These are phyloP conservation scores for Micromonas commoda DNA, from an alignment of 139 green algal species.

Conservation along the genomic window DNA sequence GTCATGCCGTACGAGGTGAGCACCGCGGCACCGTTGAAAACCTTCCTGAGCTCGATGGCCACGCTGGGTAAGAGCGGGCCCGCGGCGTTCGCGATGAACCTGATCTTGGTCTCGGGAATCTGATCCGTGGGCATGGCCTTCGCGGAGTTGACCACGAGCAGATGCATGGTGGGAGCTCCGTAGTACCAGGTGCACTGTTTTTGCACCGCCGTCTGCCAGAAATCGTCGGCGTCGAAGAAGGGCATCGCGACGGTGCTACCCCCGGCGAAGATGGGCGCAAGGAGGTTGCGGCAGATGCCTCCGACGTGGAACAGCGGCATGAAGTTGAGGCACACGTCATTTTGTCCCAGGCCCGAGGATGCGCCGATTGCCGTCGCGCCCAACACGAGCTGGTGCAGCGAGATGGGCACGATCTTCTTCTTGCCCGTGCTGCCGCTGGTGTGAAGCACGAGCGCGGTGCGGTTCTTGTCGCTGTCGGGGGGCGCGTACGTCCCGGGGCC, in stretches of 20 bases:
- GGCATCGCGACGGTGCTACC: conserved; percentile 17
- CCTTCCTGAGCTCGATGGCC: conserved; percentile 13
- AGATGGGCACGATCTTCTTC: conserved; percentile 35
- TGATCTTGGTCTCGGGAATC: neutral
- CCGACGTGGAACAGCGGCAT: conserved; percentile 38
- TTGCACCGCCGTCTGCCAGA: conserved; percentile 26
- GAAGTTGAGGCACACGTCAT: conserved; percentile 30
- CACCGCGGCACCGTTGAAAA: conserved; percentile 19
- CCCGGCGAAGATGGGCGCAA: conserved; percentile 28
- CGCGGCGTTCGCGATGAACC: conserved; percentile 27
- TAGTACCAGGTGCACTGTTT: conserved; percentile 36
- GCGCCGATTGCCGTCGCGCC: conserved; percentile 17
- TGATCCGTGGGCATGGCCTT: neutral
- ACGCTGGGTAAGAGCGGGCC: conserved; percentile 9
- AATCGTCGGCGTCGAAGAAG: conserved; percentile 30
- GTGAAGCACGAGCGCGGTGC: conserved; percentile 26
- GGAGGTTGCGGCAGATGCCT: conserved; percentile 27
- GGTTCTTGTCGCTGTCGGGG: neutral
- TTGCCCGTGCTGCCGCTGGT: conserved; percentile 28
- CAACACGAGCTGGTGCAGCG: conserved; percentile 9
- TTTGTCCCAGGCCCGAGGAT: neutral
- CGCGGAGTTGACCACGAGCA: conserved; percentile 19
- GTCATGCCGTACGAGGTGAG: conserved; percentile 38
- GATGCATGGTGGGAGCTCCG: conserved; percentile 33
- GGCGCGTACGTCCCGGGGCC: neutral